These are phyloP conservation scores for Polychytrium aggregatum DNA, from an alignment of 192 early-diverging fungal genomes.

Conservation along the genomic window DNA sequence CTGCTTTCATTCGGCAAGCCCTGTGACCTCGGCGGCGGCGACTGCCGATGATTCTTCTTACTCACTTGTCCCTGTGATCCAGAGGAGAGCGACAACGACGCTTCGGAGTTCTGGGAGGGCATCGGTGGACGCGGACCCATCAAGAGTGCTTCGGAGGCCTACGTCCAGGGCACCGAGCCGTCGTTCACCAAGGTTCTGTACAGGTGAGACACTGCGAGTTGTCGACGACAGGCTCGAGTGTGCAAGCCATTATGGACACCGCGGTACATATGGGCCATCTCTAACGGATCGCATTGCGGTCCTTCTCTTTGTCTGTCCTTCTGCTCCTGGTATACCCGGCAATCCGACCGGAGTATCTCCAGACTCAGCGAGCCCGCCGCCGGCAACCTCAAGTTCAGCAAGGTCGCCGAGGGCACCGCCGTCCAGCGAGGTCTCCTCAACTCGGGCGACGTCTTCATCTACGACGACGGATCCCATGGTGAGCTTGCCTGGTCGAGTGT, in stretches of 20 bases:
- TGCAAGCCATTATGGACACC: no score
- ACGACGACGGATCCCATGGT: slow-evolving; percentile 53
- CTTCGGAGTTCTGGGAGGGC: slow-evolving; percentile 43
- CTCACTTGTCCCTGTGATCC: background rate
- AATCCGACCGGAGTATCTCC: no score
- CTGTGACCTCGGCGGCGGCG: background rate
- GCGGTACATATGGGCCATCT: slow-evolving; percentile 4
- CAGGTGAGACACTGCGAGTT: no score
- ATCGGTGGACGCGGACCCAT: slow-evolving; percentile 8
- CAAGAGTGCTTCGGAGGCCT: slow-evolving; percentile 3
- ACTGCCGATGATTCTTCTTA: slow-evolving; percentile 2
- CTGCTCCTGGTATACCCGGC: no score
- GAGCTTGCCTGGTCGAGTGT: no score
- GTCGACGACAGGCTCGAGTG: no score
- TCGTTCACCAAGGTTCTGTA: no score
- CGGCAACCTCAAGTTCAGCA: slow-evolving; percentile 16
- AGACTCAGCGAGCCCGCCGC: slow-evolving; percentile 7
- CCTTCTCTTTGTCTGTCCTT: no score
- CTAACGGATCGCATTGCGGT: background rate
- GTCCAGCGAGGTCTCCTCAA: slow-evolving; percentile 24
- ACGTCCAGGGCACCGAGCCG: slow-evolving; percentile 18
- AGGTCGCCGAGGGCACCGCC: slow-evolving; percentile 30
- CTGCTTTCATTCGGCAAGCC: background rate
- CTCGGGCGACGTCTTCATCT: slow-evolving; percentile 49
- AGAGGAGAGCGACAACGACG: slow-evolving; percentile 50